Percentiles rank a stretch among this genome's conserved stretches.
These are phyloP conservation scores for Aegilops longissima DNA, from an alignment of 176 grass and related monocot species.

Conservation along the genomic window DNA sequence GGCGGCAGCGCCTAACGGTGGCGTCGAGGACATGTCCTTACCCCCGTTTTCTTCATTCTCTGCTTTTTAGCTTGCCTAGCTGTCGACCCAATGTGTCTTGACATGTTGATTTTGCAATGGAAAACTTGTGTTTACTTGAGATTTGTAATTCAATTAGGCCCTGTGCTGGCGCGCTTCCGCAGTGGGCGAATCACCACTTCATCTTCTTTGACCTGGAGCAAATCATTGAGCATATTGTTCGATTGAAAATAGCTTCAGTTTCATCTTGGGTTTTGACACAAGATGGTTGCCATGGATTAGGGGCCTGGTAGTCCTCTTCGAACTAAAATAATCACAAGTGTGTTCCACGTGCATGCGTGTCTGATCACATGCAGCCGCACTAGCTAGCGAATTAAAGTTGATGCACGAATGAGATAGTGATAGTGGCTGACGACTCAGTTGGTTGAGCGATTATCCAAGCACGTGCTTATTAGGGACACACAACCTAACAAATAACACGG, in stretches of 20 bases:
- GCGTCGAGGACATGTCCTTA: not conserved
- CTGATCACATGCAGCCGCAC: not conserved
- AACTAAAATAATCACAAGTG: not conserved
- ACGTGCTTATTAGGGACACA: not conserved
- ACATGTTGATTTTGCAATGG: not conserved
- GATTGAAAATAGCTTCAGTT: no score
- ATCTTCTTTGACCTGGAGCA: not conserved
- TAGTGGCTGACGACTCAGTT: not conserved
- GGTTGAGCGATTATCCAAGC: not conserved
- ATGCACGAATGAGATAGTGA: not conserved
- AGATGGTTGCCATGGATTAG: not conserved
- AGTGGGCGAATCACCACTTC: not conserved
- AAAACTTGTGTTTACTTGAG: not conserved
- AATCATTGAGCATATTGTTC: not conserved
- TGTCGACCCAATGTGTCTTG: not conserved
- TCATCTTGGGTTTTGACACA: no score
- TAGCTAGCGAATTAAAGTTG: not conserved
- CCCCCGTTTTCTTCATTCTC: not conserved
- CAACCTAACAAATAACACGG: not conserved
- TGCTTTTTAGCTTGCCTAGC: not conserved
- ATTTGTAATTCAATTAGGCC: not conserved
- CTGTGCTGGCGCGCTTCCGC: no score
- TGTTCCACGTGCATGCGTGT: not conserved
- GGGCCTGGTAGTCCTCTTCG: not conserved
- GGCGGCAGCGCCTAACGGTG: not conserved